Conservation (phyloP, 139 green algal species). For the Chlamydomonas sp. region DNA sequence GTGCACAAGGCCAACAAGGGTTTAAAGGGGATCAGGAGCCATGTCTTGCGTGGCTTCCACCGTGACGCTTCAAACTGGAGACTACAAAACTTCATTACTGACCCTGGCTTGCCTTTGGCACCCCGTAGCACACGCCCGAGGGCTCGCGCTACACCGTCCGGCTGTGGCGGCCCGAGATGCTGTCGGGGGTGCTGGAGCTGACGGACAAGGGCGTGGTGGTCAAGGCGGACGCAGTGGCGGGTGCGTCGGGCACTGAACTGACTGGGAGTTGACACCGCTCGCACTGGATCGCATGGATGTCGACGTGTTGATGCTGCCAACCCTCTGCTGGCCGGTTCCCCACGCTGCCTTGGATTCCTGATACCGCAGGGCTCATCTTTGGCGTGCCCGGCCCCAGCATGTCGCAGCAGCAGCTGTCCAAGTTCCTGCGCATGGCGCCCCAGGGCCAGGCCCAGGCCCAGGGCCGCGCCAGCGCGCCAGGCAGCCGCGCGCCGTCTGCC, state of each 20-base stretch:
- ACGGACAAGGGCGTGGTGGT: conserved; percentile 13
- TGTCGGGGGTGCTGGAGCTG: conserved; percentile 35
- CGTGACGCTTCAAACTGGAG: too few species aligned
- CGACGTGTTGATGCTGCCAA: too few species aligned
- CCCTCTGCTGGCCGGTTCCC: too few species aligned
- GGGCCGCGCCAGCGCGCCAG: background rate
- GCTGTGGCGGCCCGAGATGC: conserved; percentile 42
- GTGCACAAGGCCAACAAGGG: too few species aligned
- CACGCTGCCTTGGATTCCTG: too few species aligned
- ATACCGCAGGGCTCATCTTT: conserved; percentile 35
- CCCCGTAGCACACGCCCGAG: conserved; percentile 15
- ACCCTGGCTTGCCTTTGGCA: background rate
- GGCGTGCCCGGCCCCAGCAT: conserved; percentile 14
- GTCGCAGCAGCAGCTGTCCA: conserved; percentile 17
- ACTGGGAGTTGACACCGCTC: too few species aligned
- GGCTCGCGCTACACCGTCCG: conserved; percentile 28
- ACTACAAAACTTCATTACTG: background rate
- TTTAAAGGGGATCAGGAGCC: background rate
- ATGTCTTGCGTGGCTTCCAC: background rate
- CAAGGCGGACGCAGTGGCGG: conserved; percentile 11
- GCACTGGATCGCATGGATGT: too few species aligned
- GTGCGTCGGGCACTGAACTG: background rate
- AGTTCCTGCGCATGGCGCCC: conserved; percentile 30
- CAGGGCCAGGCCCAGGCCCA: background rate
- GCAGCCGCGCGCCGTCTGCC: background rate